A percentile compares a stretch with the other conserved stretches of the same genome.
phyloP scores from a whole-genome alignment of 257 asterid genomes.

The Fraxinus pennsylvanica region DNA sequence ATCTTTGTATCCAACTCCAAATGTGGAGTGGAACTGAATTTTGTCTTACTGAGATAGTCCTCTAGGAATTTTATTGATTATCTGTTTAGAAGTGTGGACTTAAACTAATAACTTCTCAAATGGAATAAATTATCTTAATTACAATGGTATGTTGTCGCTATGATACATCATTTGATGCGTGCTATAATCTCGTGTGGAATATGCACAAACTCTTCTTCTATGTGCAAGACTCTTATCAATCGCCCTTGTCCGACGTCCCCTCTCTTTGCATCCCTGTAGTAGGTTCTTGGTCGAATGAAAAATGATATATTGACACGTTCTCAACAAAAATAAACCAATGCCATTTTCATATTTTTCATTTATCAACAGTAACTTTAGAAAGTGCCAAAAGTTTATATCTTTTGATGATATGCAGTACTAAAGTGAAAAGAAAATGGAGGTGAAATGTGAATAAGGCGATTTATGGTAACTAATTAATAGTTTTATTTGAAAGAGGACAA shows the following conservation, averaged over 20 bases:
- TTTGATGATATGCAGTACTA: not conserved
- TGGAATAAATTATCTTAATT: slow-evolving; percentile 53
- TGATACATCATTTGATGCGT: not conserved
- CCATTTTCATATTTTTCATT: too few species aligned
- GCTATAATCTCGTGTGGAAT: not conserved
- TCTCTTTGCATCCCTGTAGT: too few species aligned
- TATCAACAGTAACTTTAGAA: too few species aligned
- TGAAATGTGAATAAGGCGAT: slow-evolving; percentile 20
- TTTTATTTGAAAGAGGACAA: slow-evolving; percentile 37
- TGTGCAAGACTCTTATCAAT: not conserved
- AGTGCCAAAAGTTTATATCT: not conserved
- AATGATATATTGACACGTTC: too few species aligned
- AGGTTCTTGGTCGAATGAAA: not conserved
- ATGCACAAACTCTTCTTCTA: not conserved
- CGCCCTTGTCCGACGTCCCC: too few species aligned
- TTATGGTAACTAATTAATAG: slow-evolving; percentile 14
- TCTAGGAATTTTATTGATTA: slow-evolving; percentile 41
- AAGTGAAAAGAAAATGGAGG: slow-evolving; percentile 6
- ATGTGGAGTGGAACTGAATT: slow-evolving; percentile 63
- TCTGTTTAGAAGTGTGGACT: slow-evolving; percentile 56
- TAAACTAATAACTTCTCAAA: slow-evolving; percentile 47
- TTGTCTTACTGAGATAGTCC: slow-evolving; percentile 61
- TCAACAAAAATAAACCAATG: too few species aligned
- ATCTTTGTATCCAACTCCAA: slow-evolving; percentile 23
- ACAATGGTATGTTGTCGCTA: not conserved